phyloP scores from a whole-genome alignment of 2,329 filamentous ascomycete genomes.

The Endoconidiophora polonica region DNA sequence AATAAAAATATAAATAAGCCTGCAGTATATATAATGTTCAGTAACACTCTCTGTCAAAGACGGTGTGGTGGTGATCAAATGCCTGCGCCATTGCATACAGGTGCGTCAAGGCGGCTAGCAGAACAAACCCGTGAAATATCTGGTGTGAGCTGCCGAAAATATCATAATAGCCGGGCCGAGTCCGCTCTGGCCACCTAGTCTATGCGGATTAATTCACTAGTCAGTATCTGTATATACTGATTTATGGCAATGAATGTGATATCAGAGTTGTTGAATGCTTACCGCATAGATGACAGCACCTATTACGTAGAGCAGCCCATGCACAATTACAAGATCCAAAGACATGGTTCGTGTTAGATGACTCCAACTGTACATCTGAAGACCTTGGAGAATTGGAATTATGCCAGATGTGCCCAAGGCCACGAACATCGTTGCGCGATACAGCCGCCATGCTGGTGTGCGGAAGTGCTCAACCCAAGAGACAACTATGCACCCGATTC shows the following conservation, averaged over 20 bases:
- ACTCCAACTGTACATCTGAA: conserved; percentile 47
- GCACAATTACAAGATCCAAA: conserved; percentile 60
- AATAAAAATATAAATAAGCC: conserved; percentile 2
- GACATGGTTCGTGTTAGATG: conserved; percentile 59
- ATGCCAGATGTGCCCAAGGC: conserved; percentile 70
- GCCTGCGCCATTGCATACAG: conserved; percentile 66
- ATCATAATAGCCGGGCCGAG: conserved; percentile 64
- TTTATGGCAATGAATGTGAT: background rate
- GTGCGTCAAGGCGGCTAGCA: conserved; percentile 68
- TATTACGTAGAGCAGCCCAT: conserved; percentile 70
- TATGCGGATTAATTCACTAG: conserved; percentile 18
- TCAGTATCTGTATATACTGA: background rate
- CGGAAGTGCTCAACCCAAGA: conserved; percentile 72
- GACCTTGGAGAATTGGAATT: conserved; percentile 65
- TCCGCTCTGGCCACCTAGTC: conserved; percentile 69
- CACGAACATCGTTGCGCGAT: conserved; percentile 80
- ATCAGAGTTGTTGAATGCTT: conserved; percentile 20
- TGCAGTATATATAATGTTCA: conserved; percentile 2
- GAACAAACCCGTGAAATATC: conserved; percentile 82
- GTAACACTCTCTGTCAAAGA: conserved; percentile 35
- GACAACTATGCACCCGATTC: conserved; percentile 56
- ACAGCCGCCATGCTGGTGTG: conserved; percentile 66
- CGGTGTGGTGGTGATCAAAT: conserved; percentile 68
- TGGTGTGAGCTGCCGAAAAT: conserved; percentile 90
- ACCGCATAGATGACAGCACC: conserved; percentile 79